Conservation (phyloP, 2,329 filamentous ascomycete genomes). For the Fulvia fulva region DNA sequence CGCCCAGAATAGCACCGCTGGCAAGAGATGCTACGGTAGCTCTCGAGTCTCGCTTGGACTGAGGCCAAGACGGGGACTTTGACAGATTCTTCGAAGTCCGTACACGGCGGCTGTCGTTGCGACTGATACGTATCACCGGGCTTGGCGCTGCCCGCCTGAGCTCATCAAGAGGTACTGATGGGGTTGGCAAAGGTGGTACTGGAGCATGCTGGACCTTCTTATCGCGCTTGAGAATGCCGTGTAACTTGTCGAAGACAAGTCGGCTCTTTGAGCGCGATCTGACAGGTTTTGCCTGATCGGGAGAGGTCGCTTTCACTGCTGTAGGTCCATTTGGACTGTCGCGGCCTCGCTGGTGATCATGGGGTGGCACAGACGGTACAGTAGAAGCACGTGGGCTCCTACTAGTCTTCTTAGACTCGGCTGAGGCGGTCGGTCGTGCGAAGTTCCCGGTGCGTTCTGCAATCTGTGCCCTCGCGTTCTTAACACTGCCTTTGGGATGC, state of each 20-base stretch:
- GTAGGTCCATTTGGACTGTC: background rate
- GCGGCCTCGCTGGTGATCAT: slow-evolving; percentile 9
- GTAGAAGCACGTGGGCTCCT: slow-evolving; percentile 10
- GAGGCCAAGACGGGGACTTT: background rate
- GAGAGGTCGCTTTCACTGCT: background rate
- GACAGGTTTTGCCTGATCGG: slow-evolving; percentile 4
- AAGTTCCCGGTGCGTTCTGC: slow-evolving; percentile 10
- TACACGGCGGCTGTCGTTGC: background rate
- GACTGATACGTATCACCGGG: slow-evolving; percentile 3
- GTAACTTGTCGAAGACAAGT: slow-evolving; percentile 28
- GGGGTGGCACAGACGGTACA: background rate
- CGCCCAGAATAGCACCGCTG: background rate
- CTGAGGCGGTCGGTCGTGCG: slow-evolving; percentile 20
- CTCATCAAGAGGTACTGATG: background rate
- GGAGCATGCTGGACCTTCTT: slow-evolving; percentile 14
- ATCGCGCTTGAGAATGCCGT: slow-evolving; percentile 30
- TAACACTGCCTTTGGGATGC: slow-evolving; percentile 17
- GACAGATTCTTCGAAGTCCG: background rate
- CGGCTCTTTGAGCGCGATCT: slow-evolving; percentile 29
- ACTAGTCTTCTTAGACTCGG: slow-evolving; percentile 19
- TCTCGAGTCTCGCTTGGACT: background rate
- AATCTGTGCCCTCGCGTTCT: slow-evolving; percentile 8
- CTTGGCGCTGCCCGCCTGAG: background rate
- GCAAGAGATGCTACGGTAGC: background rate
- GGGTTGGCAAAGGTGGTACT: background rate